phyloP scores from a whole-genome alignment of 2,329 filamentous ascomycete genomes.

The Calonectria hawksworthii region DNA sequence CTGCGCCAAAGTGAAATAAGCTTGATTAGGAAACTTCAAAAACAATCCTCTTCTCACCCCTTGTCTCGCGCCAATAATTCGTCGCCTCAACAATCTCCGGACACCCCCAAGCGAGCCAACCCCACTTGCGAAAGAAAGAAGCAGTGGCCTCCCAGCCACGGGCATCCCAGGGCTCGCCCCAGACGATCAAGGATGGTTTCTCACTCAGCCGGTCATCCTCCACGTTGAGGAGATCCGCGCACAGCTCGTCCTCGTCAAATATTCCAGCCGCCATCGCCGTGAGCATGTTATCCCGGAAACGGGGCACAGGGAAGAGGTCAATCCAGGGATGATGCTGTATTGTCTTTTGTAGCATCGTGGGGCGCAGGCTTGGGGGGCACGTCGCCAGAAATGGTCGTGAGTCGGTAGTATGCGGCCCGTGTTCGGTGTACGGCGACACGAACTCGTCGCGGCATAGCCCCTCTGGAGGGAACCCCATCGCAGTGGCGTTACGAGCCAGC shows the following conservation, averaged over 20 bases:
- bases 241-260: constrained; percentile 1
- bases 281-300: not conserved
- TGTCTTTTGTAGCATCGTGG: not conserved
- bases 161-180: not conserved
- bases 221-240: not conserved
- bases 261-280: not conserved
- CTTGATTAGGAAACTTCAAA: not conserved
- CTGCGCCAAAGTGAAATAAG: not conserved
- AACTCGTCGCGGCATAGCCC: constrained; percentile 23
- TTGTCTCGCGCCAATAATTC: not conserved
- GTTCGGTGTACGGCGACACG: constrained; percentile 19
- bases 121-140: not conserved
- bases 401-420: not conserved
- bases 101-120: not conserved
- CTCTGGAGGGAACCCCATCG: not conserved
- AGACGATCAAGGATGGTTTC: not conserved
- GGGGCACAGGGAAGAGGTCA: not conserved
- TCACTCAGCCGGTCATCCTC: not conserved
- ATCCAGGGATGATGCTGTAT: not conserved
- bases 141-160: not conserved
- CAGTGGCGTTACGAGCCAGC: constrained; percentile 10
- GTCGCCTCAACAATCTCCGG: not conserved
- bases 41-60: not conserved
- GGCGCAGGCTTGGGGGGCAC: not conserved
- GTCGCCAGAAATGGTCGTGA: not conserved